These are phyloP conservation scores for Colletotrichum spaethianum DNA, from an alignment of 2,329 filamentous ascomycete species.

Conservation along the genomic window DNA sequence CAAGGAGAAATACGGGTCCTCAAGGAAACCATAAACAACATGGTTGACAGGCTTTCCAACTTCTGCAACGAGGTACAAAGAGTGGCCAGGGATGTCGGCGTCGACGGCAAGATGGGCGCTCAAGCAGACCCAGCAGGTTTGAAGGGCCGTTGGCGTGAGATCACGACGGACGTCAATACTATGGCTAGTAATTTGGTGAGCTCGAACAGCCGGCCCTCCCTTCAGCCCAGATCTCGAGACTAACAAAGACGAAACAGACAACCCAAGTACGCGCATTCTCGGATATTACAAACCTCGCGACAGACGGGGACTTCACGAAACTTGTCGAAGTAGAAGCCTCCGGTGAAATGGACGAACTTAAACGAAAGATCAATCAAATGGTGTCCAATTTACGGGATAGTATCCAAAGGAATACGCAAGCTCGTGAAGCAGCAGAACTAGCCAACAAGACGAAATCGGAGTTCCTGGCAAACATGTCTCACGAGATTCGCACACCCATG, in stretches of 20 bases:
- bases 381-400: slow-evolving; percentile 95
- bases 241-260: slow-evolving; percentile 73
- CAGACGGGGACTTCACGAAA: slow-evolving; percentile 97
- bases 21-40: slow-evolving; percentile 98
- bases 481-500: slow-evolving; percentile 97
- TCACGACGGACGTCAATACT: slow-evolving; percentile 96
- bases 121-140: slow-evolving; percentile 95
- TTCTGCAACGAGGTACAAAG: slow-evolving; percentile 97
- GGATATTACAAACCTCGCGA: slow-evolving; percentile 97
- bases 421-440: slow-evolving; percentile 94
- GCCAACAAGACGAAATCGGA: slow-evolving; percentile 99
- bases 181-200: slow-evolving; percentile 80
- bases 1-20: slow-evolving; percentile 94
- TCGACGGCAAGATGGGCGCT: slow-evolving; percentile 98
- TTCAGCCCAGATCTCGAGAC: slow-evolving; percentile 43
- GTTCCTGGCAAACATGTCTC: slow-evolving; percentile 98
- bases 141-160: slow-evolving; percentile 97
- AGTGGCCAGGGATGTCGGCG: slow-evolving; percentile 95
- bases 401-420: slow-evolving; percentile 96
- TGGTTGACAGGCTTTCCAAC: slow-evolving; percentile 94
- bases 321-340: slow-evolving; percentile 97
- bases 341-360: slow-evolving; percentile 98
- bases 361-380: slow-evolving; percentile 99
- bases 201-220: slow-evolving; percentile 24
- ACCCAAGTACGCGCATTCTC: slow-evolving; percentile 98